Evolutionary conservation across 1,284 basidiomycete genomes (phyloP), one percentile per base, ranked within the genome.

Genomic region (Microbotryum violaceum): DNA sequence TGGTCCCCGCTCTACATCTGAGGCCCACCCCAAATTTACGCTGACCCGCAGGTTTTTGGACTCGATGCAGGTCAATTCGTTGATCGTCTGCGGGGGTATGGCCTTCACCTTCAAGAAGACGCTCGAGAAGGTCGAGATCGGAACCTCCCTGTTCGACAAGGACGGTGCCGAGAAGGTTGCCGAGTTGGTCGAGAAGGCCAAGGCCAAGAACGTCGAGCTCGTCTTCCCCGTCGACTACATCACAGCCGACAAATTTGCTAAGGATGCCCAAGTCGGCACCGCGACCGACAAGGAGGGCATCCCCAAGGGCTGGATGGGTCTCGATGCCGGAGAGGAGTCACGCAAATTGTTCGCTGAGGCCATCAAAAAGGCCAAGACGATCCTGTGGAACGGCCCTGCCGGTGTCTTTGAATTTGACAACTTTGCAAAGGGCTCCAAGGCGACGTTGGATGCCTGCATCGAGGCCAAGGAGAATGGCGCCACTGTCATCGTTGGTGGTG

Each of bases 81-180:
- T 98, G 70, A 97, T 98, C 78, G 90, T 98, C 72, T 90, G 91
- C 72, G 96, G 96, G 75, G 94, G 94, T 53, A 98, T 98, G 94
- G 90, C 91, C 54, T 98, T 97, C 79, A 98, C 94, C 65, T 98
- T 98, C 83, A 94, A 96, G 80, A 98, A 97, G 82, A 88, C 86
- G 8, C 81, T 97, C 58, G 82, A 97, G 66, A 82, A 84, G 69
- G 82, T 94, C 66, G 65, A 85, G 87, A 98, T 98, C 72, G 94
- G 94, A 66, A 84, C 87, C 69, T 98, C 96, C 27, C 85, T 98
- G 65, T 98, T 93, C 73, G 94, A 98, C 78, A 82, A 84, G 73
- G 83, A 88, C 60, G 96, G 96, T 49, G 83, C 91, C 54, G 82
- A 89, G 76, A 93, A 97, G 78, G 94, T 97, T 53, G 78, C 80